phyloP scores from a whole-genome alignment of 1,284 basidiomycete genomes.

The Moesziomyces aphidis region DNA sequence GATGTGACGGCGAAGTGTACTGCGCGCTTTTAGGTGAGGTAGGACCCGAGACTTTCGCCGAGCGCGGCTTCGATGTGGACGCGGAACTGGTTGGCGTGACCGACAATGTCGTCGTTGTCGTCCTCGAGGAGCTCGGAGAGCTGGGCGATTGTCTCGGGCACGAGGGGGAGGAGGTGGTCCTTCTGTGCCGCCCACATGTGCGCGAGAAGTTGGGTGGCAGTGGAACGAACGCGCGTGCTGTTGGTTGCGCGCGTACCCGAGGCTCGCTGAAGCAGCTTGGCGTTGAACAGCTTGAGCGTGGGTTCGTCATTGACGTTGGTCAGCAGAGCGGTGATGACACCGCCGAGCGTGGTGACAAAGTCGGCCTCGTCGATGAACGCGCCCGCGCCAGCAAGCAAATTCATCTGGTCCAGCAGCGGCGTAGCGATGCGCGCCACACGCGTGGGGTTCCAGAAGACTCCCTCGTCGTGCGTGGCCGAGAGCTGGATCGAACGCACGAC shows the following conservation, averaged over 20 bases:
- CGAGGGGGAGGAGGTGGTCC: constrained; percentile 74
- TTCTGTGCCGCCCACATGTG: constrained; percentile 76
- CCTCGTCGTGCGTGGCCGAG: constrained; percentile 83
- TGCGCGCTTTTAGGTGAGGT: constrained; percentile 41
- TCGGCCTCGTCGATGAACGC: constrained; percentile 11
- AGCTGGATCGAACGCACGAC: constrained; percentile 77
- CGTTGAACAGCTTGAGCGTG: constrained; percentile 83
- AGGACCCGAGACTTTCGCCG: constrained; percentile 69
- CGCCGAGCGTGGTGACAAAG: constrained; percentile 14
- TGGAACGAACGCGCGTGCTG: constrained; percentile 67
- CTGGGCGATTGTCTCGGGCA: constrained; percentile 72
- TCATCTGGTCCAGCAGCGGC: constrained; percentile 76
- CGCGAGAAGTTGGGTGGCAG: constrained; percentile 78
- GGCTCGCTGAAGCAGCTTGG: constrained; percentile 81
- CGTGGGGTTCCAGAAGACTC: constrained; percentile 89
- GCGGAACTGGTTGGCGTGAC: constrained; percentile 69
- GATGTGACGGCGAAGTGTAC: background rate
- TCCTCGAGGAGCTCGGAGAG: constrained; percentile 71
- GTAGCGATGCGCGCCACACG: constrained; percentile 76
- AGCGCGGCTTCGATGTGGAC: constrained; percentile 68
- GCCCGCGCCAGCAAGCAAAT: constrained; percentile 11
- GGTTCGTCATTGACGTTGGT: constrained; percentile 73
- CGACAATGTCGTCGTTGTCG: constrained; percentile 69
- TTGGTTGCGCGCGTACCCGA: constrained; percentile 72
- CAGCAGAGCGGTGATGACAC: constrained; percentile 72